These are phyloP conservation scores for Leccinum variicolor DNA, from an alignment of 768 basidiomycete genomes.

Conservation along the genomic window DNA sequence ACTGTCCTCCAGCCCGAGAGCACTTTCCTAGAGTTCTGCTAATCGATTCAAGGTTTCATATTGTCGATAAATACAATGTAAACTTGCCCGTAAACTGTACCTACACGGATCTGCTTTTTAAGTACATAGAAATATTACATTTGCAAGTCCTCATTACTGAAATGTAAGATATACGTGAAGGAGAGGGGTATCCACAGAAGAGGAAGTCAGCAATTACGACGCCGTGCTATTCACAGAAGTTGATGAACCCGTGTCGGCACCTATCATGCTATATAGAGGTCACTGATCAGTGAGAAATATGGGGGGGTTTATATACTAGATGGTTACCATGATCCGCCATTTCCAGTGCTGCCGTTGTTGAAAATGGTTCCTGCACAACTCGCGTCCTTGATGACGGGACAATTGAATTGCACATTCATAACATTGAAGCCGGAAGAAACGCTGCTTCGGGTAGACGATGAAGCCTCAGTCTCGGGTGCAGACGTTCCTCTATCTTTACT, in stretches of 20 bases:
- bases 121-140: too few species aligned
- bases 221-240: neutral
- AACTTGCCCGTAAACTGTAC: too few species aligned
- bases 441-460: neutral
- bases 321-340: neutral
- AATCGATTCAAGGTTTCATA: too few species aligned
- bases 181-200: neutral
- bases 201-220: neutral
- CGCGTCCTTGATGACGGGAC: neutral
- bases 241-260: neutral
- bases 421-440: neutral
- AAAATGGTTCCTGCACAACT: neutral
- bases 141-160: too few species aligned
- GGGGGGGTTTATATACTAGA: neutral
- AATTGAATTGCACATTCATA: neutral
- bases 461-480: neutral
- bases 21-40: too few species aligned
- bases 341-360: neutral
- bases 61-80: too few species aligned
- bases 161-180: too few species aligned
- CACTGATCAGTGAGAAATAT: neutral
- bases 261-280: neutral
- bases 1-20: too few species aligned
- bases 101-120: too few species aligned
- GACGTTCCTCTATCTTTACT: neutral